Conservation (phyloP, 2,329 filamentous ascomycete genomes). For the Ophiostoma ips region DNA sequence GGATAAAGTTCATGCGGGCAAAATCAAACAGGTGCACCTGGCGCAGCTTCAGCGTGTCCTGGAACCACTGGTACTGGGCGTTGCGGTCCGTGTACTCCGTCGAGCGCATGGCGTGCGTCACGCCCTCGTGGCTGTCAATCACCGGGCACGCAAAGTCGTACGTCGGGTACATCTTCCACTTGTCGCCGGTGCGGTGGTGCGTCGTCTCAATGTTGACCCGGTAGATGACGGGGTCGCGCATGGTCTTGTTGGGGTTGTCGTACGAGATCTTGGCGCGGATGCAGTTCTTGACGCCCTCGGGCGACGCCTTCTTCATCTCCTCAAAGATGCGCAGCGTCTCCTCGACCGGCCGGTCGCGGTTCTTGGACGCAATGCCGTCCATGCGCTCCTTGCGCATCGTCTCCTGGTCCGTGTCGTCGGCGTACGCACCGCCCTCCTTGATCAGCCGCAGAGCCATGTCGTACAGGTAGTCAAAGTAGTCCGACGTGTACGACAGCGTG, state of each 20-base stretch:
- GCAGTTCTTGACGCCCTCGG: conserved; percentile 71
- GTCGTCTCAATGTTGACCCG: conserved; percentile 51
- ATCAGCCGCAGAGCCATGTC: conserved; percentile 75
- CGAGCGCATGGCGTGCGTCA: conserved; percentile 70
- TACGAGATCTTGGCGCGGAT: conserved; percentile 89
- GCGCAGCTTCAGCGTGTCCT: conserved; percentile 58
- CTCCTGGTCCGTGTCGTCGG: conserved; percentile 85
- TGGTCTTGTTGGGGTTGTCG: conserved; percentile 86
- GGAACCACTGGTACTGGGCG: conserved; percentile 76
- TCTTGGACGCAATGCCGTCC: conserved; percentile 68
- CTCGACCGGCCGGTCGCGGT: conserved; percentile 64
- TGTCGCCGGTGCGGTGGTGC: conserved; percentile 66
- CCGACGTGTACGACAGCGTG: conserved; percentile 74
- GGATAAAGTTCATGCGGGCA: conserved; percentile 69
- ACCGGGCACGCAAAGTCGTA: conserved; percentile 80
- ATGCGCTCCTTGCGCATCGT: conserved; percentile 75
- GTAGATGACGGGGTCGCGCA: conserved; percentile 96
- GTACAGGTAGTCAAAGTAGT: conserved; percentile 90
- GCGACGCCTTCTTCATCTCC: conserved; percentile 68
- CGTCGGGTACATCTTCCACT: conserved; percentile 77
- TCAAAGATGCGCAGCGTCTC: conserved; percentile 78
- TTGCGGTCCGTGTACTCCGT: conserved; percentile 78
- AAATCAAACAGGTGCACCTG: conserved; percentile 79
- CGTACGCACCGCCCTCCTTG: conserved; percentile 76
- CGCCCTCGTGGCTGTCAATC: conserved; percentile 66